These are phyloP conservation scores for Pichia phayaonensis DNA, from an alignment of 805 yeast genomes.

Conservation along the genomic window DNA sequence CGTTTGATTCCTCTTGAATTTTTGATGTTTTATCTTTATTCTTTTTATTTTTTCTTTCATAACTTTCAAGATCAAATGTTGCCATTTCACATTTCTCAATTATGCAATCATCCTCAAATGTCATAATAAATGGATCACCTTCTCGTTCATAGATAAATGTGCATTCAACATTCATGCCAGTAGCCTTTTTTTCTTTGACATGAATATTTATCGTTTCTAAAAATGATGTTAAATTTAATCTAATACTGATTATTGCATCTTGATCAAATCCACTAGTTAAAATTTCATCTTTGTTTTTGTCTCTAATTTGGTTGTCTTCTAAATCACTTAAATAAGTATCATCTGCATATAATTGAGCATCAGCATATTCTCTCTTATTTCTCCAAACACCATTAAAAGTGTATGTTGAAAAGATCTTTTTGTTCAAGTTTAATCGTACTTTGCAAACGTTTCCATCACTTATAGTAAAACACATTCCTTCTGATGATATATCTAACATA, in stretches of 20 bases:
- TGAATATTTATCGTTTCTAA: conserved; percentile 44
- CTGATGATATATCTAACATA: conserved; percentile 32
- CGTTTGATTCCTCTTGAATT: conserved; percentile 17
- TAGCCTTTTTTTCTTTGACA: conserved; percentile 20
- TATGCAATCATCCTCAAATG: conserved; percentile 44
- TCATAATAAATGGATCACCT: conserved; percentile 47
- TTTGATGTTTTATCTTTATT: conserved; percentile 21
- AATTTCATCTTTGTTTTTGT: conserved; percentile 7
- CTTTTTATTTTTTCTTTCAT: not conserved
- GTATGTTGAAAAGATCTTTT: conserved; percentile 29
- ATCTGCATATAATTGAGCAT: conserved; percentile 1
- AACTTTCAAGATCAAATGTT: conserved; percentile 30
- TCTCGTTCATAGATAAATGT: conserved; percentile 41
- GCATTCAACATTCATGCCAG: conserved; percentile 33
- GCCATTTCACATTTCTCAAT: conserved; percentile 53
- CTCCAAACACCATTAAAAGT: conserved; percentile 16
- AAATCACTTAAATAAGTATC: conserved; percentile 7
- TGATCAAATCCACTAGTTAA: conserved; percentile 1
- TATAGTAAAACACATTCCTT: conserved; percentile 46
- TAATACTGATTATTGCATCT: conserved; percentile 23
- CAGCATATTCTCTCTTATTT: not conserved
- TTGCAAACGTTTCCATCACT: conserved; percentile 38
- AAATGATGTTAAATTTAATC: conserved; percentile 39
- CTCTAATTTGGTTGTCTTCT: conserved; percentile 10
- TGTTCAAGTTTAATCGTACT: conserved; percentile 32